Conservation (phyloP, 495 filamentous ascomycete genomes). For the Entonaema liquescens region DNA sequence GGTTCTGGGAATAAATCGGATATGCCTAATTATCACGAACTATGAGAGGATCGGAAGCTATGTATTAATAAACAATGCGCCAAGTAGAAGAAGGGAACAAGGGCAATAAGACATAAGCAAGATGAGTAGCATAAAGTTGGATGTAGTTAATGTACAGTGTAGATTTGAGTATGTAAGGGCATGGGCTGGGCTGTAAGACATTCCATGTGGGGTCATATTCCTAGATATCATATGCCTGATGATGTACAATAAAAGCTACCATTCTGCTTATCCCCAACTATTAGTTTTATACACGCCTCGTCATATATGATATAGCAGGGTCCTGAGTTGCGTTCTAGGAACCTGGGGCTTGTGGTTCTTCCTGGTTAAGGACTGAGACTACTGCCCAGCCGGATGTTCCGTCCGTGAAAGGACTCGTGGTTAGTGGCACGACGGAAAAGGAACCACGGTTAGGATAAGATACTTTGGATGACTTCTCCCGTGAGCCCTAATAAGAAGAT, state of each 20-base stretch:
- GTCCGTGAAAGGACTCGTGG: background rate
- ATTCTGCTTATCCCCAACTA: background rate
- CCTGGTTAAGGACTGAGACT: background rate
- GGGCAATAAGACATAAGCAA: background rate
- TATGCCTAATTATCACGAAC: conserved; percentile 1
- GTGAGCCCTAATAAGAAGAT: background rate
- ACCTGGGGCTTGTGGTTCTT: background rate
- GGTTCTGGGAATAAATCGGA: conserved; percentile 28
- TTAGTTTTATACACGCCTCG: background rate
- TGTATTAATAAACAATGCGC: background rate
- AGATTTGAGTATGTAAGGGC: background rate
- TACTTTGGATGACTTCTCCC: background rate
- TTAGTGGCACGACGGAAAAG: background rate
- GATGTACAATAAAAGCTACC: background rate
- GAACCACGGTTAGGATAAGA: background rate
- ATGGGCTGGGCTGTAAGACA: background rate
- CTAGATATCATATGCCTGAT: background rate
- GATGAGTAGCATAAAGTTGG: background rate
- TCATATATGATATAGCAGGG: background rate
- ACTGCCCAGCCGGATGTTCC: background rate
- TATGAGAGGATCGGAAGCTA: background rate
- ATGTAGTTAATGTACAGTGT: background rate
- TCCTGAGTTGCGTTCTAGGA: background rate
- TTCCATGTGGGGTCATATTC: background rate
- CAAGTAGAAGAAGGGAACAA: background rate